phyloP scores from a whole-genome alignment of 495 filamentous ascomycete genomes.

The Podospora anserina region DNA sequence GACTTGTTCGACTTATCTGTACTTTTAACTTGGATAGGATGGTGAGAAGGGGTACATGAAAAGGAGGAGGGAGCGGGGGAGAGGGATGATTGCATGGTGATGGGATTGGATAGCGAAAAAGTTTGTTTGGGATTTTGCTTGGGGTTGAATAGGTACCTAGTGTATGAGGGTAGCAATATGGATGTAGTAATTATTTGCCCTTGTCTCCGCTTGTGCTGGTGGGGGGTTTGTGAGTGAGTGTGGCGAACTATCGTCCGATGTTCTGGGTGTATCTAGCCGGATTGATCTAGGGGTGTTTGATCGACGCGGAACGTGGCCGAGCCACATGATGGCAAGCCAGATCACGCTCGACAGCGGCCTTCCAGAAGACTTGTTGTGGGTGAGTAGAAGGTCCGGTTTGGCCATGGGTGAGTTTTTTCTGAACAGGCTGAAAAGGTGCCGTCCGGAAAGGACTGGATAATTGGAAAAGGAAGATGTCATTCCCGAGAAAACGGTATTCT shows the following conservation, averaged over 20 bases:
- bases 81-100: background rate
- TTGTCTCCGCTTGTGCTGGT: background rate
- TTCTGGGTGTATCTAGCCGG: background rate
- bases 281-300: constrained; percentile 11
- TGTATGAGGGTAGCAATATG: background rate
- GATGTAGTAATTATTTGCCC: background rate
- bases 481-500: background rate
- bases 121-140: background rate
- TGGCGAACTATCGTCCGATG: background rate
- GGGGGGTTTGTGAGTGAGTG: background rate
- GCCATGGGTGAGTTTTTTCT: background rate
- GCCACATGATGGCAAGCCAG: background rate
- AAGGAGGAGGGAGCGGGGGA: background rate
- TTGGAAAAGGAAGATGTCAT: background rate
- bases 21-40: background rate
- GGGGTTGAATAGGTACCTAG: no score
- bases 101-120: background rate
- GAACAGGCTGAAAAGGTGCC: constrained; percentile 17
- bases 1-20: background rate
- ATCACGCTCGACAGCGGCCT: constrained; percentile 2
- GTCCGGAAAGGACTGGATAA: background rate
- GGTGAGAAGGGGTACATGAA: background rate
- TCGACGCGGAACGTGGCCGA: constrained; percentile 10
- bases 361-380: constrained; percentile 8
- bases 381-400: constrained; percentile 9